Evolutionary conservation across 2,329 filamentous ascomycete species (phyloP), one percentile per base, ranked within the genome.

Genomic region (Geoglossum cookeanum): DNA sequence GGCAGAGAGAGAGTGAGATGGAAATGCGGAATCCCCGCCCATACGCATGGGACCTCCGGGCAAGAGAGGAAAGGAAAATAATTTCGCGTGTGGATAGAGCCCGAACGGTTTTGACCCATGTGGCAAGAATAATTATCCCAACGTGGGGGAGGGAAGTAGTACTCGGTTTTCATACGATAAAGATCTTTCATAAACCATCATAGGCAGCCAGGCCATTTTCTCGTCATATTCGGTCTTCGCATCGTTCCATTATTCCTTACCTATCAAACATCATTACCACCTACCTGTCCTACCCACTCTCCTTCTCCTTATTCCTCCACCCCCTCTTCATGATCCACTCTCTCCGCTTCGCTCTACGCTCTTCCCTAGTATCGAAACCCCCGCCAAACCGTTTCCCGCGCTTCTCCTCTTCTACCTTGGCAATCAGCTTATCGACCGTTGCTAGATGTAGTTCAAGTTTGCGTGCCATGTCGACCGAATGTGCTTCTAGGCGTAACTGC

Each of bases 321-420:
- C 30, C 49, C n/a, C 49, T 53, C n/a, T n/a, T 53, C n/a, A 22
- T 22, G 22, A 53, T 37, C 49, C 49, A 53, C 49, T 53, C 49
- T 30, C 32, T 32, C 33, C 49, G 13, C 49, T 27, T 37, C 32
- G 15, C 33, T 30, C 32, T 35, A 30, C 30, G 30, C 13, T 53
- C 42, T 22, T 45, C 42, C 42, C 1, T 9, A 1, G 17, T 17
- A n/a, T 53, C 32, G 8, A 32, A 37, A 15, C 11, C 9, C 7
- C 6, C 32, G 22, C 15, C 7, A 53, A 3, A 17, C 49, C 30
- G 30, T 22, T 11, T 8, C 4, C 3, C 32, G 13, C 30, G 29
- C 32, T 53, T 53, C 49, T 32, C 49, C n/a, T 53, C 49, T 17
- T 35, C n/a, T 22, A 22, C 49, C 13, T 35, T 53, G 30, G 29